Percentiles rank a stretch among this genome's conserved stretches.
These are phyloP conservation scores for Barnettozyma vustinii DNA, from an alignment of 805 yeast species.

Conservation along the genomic window DNA sequence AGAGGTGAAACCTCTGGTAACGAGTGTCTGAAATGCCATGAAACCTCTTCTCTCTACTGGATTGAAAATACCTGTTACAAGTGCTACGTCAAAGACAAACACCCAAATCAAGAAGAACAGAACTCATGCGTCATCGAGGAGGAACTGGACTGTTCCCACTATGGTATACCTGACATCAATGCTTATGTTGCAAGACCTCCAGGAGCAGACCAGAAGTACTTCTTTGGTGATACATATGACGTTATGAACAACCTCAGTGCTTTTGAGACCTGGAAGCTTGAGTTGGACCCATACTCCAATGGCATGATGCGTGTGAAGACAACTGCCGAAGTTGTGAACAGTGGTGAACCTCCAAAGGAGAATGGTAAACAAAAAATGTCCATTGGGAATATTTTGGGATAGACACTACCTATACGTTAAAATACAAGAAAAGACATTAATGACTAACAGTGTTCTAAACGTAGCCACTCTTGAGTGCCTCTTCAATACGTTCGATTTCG, in stretches of 20 bases:
- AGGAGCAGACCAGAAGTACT: background rate
- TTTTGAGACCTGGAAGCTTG: background rate
- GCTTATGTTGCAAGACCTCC: background rate
- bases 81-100: constrained; percentile 4
- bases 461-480: constrained; percentile 39
- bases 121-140: background rate
- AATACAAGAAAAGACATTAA: background rate
- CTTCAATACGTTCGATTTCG: constrained; percentile 71
- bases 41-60: constrained; percentile 17
- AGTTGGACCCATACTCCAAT: background rate
- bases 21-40: constrained; percentile 4
- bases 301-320: background rate
- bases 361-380: constrained; percentile 15
- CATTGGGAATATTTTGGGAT: constrained; percentile 20
- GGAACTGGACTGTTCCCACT: background rate
- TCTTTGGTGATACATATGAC: constrained; percentile 5
- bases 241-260: constrained; percentile 3
- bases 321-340: background rate
- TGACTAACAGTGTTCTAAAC: constrained; percentile 8
- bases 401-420: background rate
- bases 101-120: constrained; percentile 1
- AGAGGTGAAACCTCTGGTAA: background rate
- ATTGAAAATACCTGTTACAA: constrained; percentile 10
- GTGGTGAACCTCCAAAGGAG: constrained; percentile 7
- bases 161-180: background rate